Percentiles rank a stretch among this genome's conserved stretches.
These are phyloP conservation scores for Botryotinia convoluta DNA, from an alignment of 2,329 filamentous ascomycete species.

Conservation along the genomic window DNA sequence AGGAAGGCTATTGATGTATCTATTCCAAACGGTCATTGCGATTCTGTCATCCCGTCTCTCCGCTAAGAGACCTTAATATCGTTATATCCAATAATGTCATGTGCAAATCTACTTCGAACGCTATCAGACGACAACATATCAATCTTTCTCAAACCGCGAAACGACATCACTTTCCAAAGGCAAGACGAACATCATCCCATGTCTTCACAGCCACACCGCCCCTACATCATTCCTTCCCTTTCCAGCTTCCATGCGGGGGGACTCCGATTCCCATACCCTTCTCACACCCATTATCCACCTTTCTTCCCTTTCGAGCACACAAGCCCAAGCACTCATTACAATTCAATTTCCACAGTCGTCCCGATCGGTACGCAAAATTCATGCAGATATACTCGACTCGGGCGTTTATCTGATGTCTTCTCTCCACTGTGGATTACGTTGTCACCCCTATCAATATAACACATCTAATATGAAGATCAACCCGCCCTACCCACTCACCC, in stretches of 20 bases:
- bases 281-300: neutral
- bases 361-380: neutral
- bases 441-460: neutral
- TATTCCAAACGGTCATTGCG: constrained; percentile 8
- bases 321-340: neutral
- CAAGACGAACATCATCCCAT: constrained; percentile 6
- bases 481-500: constrained; percentile 3
- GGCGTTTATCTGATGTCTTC: neutral
- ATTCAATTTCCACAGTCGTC: constrained; percentile 1
- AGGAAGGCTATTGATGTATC: neutral
- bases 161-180: neutral
- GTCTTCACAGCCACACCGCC: neutral
- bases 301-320: neutral
- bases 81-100: neutral
- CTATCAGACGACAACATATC: neutral
- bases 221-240: constrained; percentile 1
- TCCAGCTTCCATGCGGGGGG: neutral
- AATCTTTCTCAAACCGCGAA: constrained; percentile 9
- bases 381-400: constrained; percentile 4
- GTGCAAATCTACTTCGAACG: neutral
- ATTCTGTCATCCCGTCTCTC: constrained; percentile 1
- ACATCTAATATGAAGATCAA: constrained; percentile 11
- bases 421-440: neutral
- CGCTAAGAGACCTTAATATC: neutral
- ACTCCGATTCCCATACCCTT: neutral